Evolutionary conservation across 148 eudicot species (phyloP), one percentile per base, ranked within the genome.

Genomic region (Persicaria tinctoria): DNA sequence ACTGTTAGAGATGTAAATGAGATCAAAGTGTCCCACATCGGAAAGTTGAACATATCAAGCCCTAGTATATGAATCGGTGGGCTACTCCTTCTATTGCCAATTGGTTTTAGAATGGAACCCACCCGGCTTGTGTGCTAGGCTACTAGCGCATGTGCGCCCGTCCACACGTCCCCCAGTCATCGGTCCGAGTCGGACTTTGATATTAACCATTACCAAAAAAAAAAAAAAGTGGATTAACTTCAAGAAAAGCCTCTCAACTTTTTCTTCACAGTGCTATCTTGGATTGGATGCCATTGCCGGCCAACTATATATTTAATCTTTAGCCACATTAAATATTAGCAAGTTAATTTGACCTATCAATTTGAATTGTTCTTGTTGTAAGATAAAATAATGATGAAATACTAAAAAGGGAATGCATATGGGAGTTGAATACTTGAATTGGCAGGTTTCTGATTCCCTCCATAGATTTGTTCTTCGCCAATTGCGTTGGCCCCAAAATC

Each of bases 211-310:
- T 23, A 23, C n/a, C n/a, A n/a, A n/a, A n/a, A n/a, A 23, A 23
- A 23, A 32, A 32, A 32, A 32, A 32, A 32, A 2, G 41, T 1
- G 68, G 41, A 10, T 20, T 60, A 32, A 32, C 3, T 32, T 32
- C 41, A 32, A 32, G 2, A 59, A 60, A 60, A 60, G 68, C 11
- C 68, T 10, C 13, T 0, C 41, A 27, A 27, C 44, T 27, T 60
- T 60, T 38, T 60, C 14, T 60, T 10, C 44, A 8, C 14, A 9
- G 38, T 32, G 41, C 41, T 60, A 27, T 60, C 0, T 60, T 60
- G 44, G 68, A 60, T 60, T 60, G 68, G 66, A 60, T 60, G 68
- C 68, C 16, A 60, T 11, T 60, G 68, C 68, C 44, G 18, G 41
- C 66, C 41, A 23, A 12, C 66, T 60, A 60, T 23, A 60, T 23